phyloP scores from a whole-genome alignment of 345 rosid species.

The Hypericum androsaemum region DNA sequence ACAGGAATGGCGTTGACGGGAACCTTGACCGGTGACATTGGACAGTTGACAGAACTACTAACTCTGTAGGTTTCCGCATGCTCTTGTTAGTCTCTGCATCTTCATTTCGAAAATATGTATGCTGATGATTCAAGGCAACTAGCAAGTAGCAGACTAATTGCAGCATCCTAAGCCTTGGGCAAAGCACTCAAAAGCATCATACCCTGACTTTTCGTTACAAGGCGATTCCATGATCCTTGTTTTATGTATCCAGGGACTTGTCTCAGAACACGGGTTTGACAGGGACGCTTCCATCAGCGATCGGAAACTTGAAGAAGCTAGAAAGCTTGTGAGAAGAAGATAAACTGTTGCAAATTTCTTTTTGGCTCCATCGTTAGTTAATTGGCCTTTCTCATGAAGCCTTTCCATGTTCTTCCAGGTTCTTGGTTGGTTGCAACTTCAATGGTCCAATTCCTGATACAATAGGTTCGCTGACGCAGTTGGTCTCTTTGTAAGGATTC shows the following conservation, averaged over 20 bases:
- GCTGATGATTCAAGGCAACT: too few relatives aligned
- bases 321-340: too few relatives aligned
- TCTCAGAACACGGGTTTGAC: constrained; percentile 5
- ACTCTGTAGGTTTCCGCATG: constrained; percentile 5
- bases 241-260: constrained; percentile 2
- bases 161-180: too few relatives aligned
- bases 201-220: too few relatives aligned
- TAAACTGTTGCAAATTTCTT: not conserved
- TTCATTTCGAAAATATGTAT: not conserved
- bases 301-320: constrained; percentile 6
- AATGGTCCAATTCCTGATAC: constrained; percentile 4
- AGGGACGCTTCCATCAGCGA: constrained; percentile 7
- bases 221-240: too few relatives aligned
- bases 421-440: constrained; percentile 3
- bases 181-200: too few relatives aligned
- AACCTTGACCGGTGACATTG: constrained; percentile 29
- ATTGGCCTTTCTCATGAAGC: not conserved
- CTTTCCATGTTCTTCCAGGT: not conserved
- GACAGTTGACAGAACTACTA: not conserved
- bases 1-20: not conserved
- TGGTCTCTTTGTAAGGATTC: constrained; percentile 14
- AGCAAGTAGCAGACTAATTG: too few relatives aligned
- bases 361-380: not conserved
- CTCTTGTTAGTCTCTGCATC: not conserved
- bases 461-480: constrained; percentile 2